A percentile compares a stretch with the other conserved stretches of the same genome.
Conservation (phyloP, 345 rosid species). For the Barbarea vulgaris region DNA sequence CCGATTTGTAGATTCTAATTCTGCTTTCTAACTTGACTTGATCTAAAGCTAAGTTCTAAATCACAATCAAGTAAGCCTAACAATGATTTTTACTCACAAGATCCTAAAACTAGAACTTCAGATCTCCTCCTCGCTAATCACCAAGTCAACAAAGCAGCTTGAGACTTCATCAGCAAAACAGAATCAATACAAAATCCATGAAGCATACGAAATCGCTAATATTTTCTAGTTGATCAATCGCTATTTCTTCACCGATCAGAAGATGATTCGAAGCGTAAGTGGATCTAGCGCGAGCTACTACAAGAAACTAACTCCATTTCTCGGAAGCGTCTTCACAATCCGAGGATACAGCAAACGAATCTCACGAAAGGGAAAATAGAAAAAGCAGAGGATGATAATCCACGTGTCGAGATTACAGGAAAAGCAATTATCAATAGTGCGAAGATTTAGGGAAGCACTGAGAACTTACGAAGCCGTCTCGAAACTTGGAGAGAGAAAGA, state of each 20-base stretch:
- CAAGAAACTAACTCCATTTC: conserved; percentile 3
- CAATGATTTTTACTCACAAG: neutral
- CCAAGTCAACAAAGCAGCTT: conserved; percentile 19
- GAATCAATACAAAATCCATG: neutral
- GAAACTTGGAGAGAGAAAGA: conserved; percentile 6
- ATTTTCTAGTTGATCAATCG: neutral
- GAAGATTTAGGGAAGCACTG: neutral
- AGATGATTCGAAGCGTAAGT: neutral
- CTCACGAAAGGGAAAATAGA: neutral
- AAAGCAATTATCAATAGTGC: conserved; percentile 7
- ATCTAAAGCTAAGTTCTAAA: conserved; percentile 13
- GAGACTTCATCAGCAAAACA: neutral
- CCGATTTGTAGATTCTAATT: neutral
- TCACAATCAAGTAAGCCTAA: conserved; percentile 9
- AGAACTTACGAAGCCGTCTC: conserved; percentile 14
- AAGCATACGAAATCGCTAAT: conserved; percentile 7
- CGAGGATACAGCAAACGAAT: conserved; percentile 2
- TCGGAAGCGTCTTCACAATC: neutral
- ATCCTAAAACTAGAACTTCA: neutral
- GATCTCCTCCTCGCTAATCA: conserved; percentile 27
- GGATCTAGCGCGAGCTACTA: conserved; percentile 32
- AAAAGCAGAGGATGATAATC: neutral
- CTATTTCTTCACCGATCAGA: neutral
- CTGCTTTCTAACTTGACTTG: conserved; percentile 23
- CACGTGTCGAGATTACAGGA: conserved; percentile 35